A percentile compares a stretch with the other conserved stretches of the same genome.
Conservation (phyloP, 2,329 filamentous ascomycete genomes). For the Hymenoscyphus scutula region DNA sequence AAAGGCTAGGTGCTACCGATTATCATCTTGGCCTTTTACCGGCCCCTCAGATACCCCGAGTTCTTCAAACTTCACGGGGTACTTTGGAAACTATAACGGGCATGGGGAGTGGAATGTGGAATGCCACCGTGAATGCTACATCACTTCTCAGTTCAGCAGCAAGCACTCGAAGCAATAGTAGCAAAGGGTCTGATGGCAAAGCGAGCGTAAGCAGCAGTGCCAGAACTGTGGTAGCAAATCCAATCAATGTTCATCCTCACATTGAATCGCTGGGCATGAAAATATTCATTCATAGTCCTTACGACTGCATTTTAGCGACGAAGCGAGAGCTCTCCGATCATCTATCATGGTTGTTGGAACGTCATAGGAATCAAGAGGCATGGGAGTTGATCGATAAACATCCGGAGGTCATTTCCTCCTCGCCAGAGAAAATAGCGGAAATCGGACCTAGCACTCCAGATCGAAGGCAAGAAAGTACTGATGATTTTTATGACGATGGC, state of each 20-base stretch:
- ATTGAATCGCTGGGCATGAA: conserved; percentile 58
- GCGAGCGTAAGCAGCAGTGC: conserved; percentile 39
- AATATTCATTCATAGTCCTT: conserved; percentile 94
- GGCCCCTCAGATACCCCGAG: conserved; percentile 65
- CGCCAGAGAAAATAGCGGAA: conserved; percentile 42
- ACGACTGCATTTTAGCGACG: conserved; percentile 90
- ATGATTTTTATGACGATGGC: conserved; percentile 74
- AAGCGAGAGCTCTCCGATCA: conserved; percentile 85
- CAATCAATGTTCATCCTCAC: conserved; percentile 30
- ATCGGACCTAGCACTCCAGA: conserved; percentile 43
- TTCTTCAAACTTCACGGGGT: conserved; percentile 61
- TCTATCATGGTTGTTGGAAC: conserved; percentile 79
- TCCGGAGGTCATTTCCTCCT: conserved; percentile 63
- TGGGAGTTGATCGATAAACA: conserved; percentile 89
- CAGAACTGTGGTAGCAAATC: conserved; percentile 45
- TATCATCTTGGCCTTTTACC: conserved; percentile 88
- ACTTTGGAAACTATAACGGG: conserved; percentile 74
- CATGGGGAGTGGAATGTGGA: conserved; percentile 77
- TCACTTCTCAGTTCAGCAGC: conserved; percentile 83
- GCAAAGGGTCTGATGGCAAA: conserved; percentile 54
- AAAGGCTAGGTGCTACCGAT: conserved; percentile 81
- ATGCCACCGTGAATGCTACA: conserved; percentile 83
- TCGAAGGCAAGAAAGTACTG: conserved; percentile 36
- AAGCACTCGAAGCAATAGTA: conserved; percentile 65
- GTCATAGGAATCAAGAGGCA: conserved; percentile 75